Percentiles rank a stretch among this genome's conserved stretches.
Evolutionary conservation across 108 stramenopile species (phyloP).

Genomic region (Skeletonema menzelii): DNA sequence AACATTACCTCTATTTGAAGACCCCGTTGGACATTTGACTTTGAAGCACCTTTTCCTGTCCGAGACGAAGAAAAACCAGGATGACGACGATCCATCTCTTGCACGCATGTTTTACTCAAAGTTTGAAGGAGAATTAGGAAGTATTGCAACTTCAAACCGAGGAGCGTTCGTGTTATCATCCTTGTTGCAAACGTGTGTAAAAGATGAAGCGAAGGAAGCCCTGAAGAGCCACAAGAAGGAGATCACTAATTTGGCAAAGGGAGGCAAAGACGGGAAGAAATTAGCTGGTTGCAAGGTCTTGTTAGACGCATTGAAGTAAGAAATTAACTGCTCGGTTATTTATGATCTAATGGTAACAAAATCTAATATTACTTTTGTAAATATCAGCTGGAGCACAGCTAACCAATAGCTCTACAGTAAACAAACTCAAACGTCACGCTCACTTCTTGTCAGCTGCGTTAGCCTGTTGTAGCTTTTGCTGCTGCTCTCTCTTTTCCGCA

Average conservation of each 20-base stretch:
- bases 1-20: slow-evolving; percentile 61
- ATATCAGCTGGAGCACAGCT: not conserved
- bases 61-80: slow-evolving; percentile 46
- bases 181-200: slow-evolving; percentile 53
- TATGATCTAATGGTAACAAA: not conserved
- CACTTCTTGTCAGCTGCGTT: slow-evolving; percentile 11
- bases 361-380: not conserved
- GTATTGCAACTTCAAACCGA: slow-evolving; percentile 65
- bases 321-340: not conserved
- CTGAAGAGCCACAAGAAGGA: slow-evolving; percentile 42
- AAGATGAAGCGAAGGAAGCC: slow-evolving; percentile 40
- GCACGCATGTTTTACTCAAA: slow-evolving; percentile 46
- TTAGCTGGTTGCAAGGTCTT: slow-evolving; percentile 66
- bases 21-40: slow-evolving; percentile 71
- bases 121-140: slow-evolving; percentile 43
- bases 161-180: slow-evolving; percentile 82
- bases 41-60: slow-evolving; percentile 69
- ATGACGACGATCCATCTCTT: slow-evolving; percentile 40
- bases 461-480: slow-evolving; percentile 41
- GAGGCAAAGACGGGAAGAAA: slow-evolving; percentile 41
- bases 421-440: not conserved
- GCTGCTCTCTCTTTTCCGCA: slow-evolving; percentile 76
- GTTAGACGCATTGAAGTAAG: slow-evolving; percentile 46
- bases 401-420: not conserved
- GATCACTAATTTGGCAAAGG: slow-evolving; percentile 44